These are phyloP conservation scores for Nigrograna mackinnonii DNA, from an alignment of 2,329 filamentous ascomycete genomes.

Conservation along the genomic window DNA sequence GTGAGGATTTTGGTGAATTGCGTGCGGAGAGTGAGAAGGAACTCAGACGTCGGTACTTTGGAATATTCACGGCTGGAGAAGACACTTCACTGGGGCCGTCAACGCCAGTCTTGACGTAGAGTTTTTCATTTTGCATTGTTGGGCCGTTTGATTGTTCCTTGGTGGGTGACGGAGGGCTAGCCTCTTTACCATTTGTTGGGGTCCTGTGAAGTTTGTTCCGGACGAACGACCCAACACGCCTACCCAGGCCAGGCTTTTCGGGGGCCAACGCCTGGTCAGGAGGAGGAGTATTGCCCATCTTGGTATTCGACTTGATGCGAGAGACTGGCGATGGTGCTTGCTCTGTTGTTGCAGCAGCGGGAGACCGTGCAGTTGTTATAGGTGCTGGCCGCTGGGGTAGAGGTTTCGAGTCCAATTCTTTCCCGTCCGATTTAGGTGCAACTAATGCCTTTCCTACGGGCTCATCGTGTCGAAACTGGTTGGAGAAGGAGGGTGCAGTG, in stretches of 20 bases:
- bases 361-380: neutral
- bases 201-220: constrained; percentile 33
- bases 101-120: constrained; percentile 31
- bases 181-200: constrained; percentile 20
- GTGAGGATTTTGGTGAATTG: constrained; percentile 40
- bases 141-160: neutral
- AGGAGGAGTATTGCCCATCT: constrained; percentile 5
- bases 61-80: constrained; percentile 24
- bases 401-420: constrained; percentile 1
- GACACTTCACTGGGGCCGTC: constrained; percentile 28
- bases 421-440: constrained; percentile 14
- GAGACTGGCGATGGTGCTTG: constrained; percentile 6
- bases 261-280: constrained; percentile 15
- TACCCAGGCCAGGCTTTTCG: constrained; percentile 31
- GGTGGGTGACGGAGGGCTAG: neutral
- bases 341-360: constrained; percentile 11
- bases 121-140: constrained; percentile 13
- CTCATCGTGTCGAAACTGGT: constrained; percentile 34
- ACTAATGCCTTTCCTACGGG: constrained; percentile 20
- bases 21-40: constrained; percentile 41
- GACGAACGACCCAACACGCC: constrained; percentile 36
- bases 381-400: too few relatives aligned
- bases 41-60: constrained; percentile 33
- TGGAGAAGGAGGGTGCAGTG: constrained; percentile 20
- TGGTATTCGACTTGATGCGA: constrained; percentile 10